A percentile compares a stretch with the other conserved stretches of the same genome.
phyloP scores from a whole-genome alignment of 371 early-diverging fungal genomes.

The Mucor indicus region DNA sequence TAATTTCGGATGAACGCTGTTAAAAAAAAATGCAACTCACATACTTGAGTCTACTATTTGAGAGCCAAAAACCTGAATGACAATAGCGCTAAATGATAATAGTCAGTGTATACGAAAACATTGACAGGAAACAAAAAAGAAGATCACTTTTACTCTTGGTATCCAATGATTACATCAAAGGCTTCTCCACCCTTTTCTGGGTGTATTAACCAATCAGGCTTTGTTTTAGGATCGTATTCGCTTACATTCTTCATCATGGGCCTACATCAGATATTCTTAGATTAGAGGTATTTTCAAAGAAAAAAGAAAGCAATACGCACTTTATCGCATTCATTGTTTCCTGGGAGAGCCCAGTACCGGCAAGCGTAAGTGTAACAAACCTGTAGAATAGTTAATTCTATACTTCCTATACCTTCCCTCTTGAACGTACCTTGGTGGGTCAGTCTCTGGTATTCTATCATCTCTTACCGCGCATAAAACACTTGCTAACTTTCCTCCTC shows the following conservation, averaged over 20 bases:
- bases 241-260: constrained; percentile 7
- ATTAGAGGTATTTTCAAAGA: too few relatives aligned
- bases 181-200: constrained; percentile 54
- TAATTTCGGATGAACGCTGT: not conserved
- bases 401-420: not conserved
- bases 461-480: constrained; percentile 72
- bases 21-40: not conserved
- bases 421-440: constrained; percentile 26
- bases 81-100: constrained; percentile 42
- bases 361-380: constrained; percentile 61
- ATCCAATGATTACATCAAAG: constrained; percentile 65
- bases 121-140: too few relatives aligned
- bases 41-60: constrained; percentile 46
- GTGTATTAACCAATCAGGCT: constrained; percentile 61
- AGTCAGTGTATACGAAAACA: too few relatives aligned
- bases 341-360: constrained; percentile 68
- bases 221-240: constrained; percentile 40
- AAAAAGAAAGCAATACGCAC: constrained; percentile 13
- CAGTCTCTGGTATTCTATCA: constrained; percentile 27
- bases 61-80: constrained; percentile 68
- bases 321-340: constrained; percentile 49
- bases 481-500: constrained; percentile 58
- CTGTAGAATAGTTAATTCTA: constrained; percentile 13
- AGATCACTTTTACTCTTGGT: constrained; percentile 35
- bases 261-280: not conserved